These are phyloP conservation scores for Jatropha multifida DNA, from an alignment of 441 rosid species.

Conservation along the genomic window DNA sequence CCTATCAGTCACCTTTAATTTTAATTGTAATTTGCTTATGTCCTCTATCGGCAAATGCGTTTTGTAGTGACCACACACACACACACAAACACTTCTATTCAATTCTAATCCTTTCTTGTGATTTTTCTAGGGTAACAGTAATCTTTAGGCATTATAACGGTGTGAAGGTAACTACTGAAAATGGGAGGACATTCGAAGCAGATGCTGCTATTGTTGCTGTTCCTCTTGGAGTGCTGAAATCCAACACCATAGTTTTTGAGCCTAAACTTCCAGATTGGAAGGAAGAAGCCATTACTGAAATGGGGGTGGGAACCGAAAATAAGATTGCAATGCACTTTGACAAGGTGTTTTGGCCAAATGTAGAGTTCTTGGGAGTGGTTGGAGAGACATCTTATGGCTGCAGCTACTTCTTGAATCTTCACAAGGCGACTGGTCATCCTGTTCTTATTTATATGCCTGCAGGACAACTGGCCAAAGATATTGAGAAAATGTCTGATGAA, in stretches of 20 bases:
- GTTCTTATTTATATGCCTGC: slow-evolving; percentile 97
- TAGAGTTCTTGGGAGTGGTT: slow-evolving; percentile 95
- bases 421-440: slow-evolving; percentile 88
- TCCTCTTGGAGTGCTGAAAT: slow-evolving; percentile 90
- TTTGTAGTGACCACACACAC: too few relatives aligned
- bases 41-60: too few relatives aligned
- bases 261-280: slow-evolving; percentile 96
- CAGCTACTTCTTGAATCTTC: slow-evolving; percentile 94
- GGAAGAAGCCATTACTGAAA: slow-evolving; percentile 79
- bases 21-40: neutral
- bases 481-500: slow-evolving; percentile 93
- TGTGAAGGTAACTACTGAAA: slow-evolving; percentile 81
- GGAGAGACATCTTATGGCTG: slow-evolving; percentile 86
- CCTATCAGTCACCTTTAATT: neutral
- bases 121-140: slow-evolving; percentile 61
- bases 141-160: slow-evolving; percentile 63
- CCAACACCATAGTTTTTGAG: slow-evolving; percentile 62
- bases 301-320: slow-evolving; percentile 94
- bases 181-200: slow-evolving; percentile 63
- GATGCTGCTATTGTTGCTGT: slow-evolving; percentile 84
- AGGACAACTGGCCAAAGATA: slow-evolving; percentile 94
- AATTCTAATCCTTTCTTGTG: slow-evolving; percentile 2
- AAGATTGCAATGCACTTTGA: slow-evolving; percentile 80
- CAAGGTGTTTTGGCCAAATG: slow-evolving; percentile 95
- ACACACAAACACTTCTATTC: neutral